phyloP scores from a whole-genome alignment of 345 rosid genomes.

The Gossypium bickii region DNA sequence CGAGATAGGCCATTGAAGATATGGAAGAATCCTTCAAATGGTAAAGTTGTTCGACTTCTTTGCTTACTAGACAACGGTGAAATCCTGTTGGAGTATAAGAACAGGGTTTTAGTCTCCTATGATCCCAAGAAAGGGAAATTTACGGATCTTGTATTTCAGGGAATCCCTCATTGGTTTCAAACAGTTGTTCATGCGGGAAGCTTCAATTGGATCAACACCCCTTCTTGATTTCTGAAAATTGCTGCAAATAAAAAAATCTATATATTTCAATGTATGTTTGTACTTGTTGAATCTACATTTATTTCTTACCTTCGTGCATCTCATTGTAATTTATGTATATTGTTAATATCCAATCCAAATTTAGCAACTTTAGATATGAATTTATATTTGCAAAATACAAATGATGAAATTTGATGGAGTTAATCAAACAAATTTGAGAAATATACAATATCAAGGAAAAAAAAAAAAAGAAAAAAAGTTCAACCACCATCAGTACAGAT shows the following conservation, averaged over 20 bases:
- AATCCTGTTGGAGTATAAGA: slow-evolving; percentile 75
- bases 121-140: slow-evolving; percentile 61
- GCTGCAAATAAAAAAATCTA: neutral
- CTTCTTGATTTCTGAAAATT: slow-evolving; percentile 22
- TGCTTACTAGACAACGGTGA: slow-evolving; percentile 62
- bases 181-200: slow-evolving; percentile 63
- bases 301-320: neutral
- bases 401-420: neutral
- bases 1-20: slow-evolving; percentile 45
- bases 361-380: neutral
- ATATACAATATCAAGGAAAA: neutral
- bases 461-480: too few relatives aligned
- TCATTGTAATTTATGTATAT: neutral
- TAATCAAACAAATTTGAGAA: neutral
- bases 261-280: neutral
- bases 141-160: slow-evolving; percentile 51
- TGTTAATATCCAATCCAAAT: neutral
- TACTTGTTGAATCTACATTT: neutral
- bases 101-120: slow-evolving; percentile 57
- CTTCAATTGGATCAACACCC: slow-evolving; percentile 59
- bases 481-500: neutral
- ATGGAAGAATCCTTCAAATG: slow-evolving; percentile 43
- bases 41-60: slow-evolving; percentile 50
- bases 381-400: neutral
- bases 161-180: slow-evolving; percentile 75